phyloP scores from a whole-genome alignment of 352 stramenopile genomes.

The Phytophthora constricta region DNA sequence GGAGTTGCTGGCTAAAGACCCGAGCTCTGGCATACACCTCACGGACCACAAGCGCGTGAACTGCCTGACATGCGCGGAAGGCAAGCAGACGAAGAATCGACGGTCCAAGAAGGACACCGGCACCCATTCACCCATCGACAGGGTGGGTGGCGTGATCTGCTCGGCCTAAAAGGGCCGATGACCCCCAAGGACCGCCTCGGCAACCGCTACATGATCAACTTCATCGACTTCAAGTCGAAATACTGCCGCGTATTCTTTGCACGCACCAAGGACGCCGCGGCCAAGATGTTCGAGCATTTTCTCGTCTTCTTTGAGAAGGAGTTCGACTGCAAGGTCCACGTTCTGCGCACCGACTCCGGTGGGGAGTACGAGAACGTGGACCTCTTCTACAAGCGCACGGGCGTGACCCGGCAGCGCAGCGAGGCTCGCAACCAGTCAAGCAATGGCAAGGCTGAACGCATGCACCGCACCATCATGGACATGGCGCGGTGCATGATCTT shows the following conservation, averaged over 20 bases:
- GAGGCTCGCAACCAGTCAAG: slow-evolving; percentile 22
- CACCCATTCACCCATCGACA: slow-evolving; percentile 3
- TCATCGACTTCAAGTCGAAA: slow-evolving; percentile 4
- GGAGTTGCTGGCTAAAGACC: background rate
- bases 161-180: slow-evolving; percentile 3
- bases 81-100: slow-evolving; percentile 9
- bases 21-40: background rate
- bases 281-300: slow-evolving; percentile 1
- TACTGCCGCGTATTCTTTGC: slow-evolving; percentile 17
- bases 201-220: slow-evolving; percentile 20
- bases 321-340: slow-evolving; percentile 1
- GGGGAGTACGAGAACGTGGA: slow-evolving; percentile 30
- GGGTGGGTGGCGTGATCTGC: slow-evolving; percentile 8
- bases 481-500: slow-evolving; percentile 35
- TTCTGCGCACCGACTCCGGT: slow-evolving; percentile 13
- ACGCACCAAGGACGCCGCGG: slow-evolving; percentile 1
- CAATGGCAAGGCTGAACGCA: slow-evolving; percentile 36
- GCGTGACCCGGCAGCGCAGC: slow-evolving; percentile 19
- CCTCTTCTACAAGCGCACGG: slow-evolving; percentile 22
- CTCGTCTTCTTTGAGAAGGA: background rate
- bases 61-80: slow-evolving; percentile 7
- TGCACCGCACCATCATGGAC: slow-evolving; percentile 41
- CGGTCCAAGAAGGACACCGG: slow-evolving; percentile 12
- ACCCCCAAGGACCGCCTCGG: background rate
- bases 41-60: background rate